Evolutionary conservation across 2,329 filamentous ascomycete genomes (phyloP), one percentile per base, ranked within the genome.

Genomic region (Penicillium italicum): DNA sequence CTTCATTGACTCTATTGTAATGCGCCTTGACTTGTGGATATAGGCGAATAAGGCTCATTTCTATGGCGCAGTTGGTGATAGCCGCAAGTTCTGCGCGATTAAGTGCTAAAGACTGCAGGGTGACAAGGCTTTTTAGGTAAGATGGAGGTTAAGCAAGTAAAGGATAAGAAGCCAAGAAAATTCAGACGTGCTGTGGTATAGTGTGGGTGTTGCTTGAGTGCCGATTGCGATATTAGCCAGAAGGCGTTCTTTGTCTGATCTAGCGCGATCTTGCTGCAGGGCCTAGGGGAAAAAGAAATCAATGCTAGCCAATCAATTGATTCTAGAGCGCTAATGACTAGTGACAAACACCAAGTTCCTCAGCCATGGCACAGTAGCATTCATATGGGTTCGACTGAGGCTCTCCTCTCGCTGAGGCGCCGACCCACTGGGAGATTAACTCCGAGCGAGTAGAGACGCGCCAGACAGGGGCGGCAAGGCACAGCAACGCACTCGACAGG

Each of bases 31-130:
- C 33, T 55, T 18, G 18, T n/a, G 26, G 6, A 9, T 16, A 10
- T 40, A 51, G 50, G 36, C 44, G 33, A 50, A 58, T 46, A 54
- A 45, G 50, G 44, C 46, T 58, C 49, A 49, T 31, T 43, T 46
- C 40, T 40, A 59, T 62, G 59, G 64, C 64, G 65, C 64, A 65
- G 66, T 68, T 68, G 66, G 65, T 68, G 65, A 69, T 66, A 63
- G 53, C 53, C 59, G 57, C 50, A 55, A 57, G 54, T 37, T 43
- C 26, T 33, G 53, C 48, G 46, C 44, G 37, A 51, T 31, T 44
- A 40, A 43, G 31, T 42, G 36, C 16, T 8, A 16, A 37, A 41
- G 18, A 20, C 37, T 58, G 53, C 54, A 58, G 33, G 36, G 51
- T 56, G 55, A 60, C 54, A 52, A 57, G 51, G 45, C 45, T 37